These are phyloP conservation scores for Candida insectorum DNA, from an alignment of 805 yeast genomes.

Conservation along the genomic window DNA sequence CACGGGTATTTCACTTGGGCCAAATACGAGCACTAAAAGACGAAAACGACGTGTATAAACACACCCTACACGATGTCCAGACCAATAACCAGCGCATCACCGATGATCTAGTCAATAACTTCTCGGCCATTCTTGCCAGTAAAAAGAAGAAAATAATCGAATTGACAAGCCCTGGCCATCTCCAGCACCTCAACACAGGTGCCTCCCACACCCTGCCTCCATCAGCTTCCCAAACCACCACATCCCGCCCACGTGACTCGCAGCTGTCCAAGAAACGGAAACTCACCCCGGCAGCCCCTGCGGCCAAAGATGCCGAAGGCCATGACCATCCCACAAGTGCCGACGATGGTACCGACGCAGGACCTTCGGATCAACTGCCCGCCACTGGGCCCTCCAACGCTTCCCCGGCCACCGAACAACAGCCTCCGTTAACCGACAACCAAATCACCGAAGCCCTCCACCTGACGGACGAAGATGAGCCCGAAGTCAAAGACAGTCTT, in stretches of 20 bases:
- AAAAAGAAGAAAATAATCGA: constrained; percentile 10
- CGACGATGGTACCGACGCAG: too few relatives aligned
- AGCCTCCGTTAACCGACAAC: constrained; percentile 6
- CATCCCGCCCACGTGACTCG: too few relatives aligned
- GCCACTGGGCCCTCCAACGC: too few relatives aligned
- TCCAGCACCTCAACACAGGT: constrained; percentile 2
- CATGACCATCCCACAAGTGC: too few relatives aligned
- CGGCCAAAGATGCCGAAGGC: too few relatives aligned
- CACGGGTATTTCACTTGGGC: too few relatives aligned
- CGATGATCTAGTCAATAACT: constrained; percentile 3
- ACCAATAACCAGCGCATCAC: constrained; percentile 1
- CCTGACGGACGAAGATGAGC: not conserved
- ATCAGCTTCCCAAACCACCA: too few relatives aligned
- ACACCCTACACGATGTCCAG: not conserved
- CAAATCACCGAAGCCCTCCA: constrained; percentile 9
- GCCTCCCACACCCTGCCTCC: too few relatives aligned
- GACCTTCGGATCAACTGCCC: too few relatives aligned
- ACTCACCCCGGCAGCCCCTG: too few relatives aligned
- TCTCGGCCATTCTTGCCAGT: constrained; percentile 3
- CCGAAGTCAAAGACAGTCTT: constrained; percentile 4
- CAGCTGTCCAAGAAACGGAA: too few relatives aligned
- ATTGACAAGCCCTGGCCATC: constrained; percentile 1
- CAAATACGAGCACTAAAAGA: constrained; percentile 9
- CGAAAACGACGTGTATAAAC: constrained; percentile 4
- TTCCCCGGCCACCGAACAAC: too few relatives aligned